A percentile compares a stretch with the other conserved stretches of the same genome.
Conservation (phyloP, 108 stramenopile genomes). For the Conticribra guillardii region DNA sequence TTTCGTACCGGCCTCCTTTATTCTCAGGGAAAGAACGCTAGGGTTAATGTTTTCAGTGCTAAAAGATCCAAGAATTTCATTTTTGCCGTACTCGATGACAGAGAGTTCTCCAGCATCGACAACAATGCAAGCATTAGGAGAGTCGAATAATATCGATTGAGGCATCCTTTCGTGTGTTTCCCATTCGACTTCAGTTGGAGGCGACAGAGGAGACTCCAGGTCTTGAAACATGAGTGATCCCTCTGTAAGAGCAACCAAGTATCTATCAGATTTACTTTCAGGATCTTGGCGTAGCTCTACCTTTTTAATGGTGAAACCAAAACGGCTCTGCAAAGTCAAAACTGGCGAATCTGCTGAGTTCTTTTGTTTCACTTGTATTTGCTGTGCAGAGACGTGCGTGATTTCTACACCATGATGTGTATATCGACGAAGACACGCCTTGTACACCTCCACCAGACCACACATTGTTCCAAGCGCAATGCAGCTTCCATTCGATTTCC, state of each 20-base stretch:
- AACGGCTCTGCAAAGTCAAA: not conserved
- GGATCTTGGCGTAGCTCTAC: too few species aligned
- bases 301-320: not conserved
- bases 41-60: not conserved
- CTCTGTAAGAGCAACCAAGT: not conserved
- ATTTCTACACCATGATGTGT: not conserved
- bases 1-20: too few species aligned
- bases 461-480: not conserved
- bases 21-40: not conserved
- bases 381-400: not conserved
- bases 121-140: not conserved
- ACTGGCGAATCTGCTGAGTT: not conserved
- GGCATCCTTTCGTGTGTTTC: not conserved
- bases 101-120: not conserved
- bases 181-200: not conserved
- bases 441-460: not conserved
- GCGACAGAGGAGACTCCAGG: not conserved
- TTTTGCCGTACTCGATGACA: not conserved
- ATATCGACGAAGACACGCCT: not conserved
- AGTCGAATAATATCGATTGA: not conserved
- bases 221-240: not conserved
- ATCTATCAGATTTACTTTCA: not conserved
- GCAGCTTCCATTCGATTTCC: not conserved
- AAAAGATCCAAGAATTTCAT: not conserved
- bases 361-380: not conserved